These are phyloP conservation scores for Pleomassaria siparia DNA, from an alignment of 2,329 filamentous ascomycete genomes.

Conservation along the genomic window DNA sequence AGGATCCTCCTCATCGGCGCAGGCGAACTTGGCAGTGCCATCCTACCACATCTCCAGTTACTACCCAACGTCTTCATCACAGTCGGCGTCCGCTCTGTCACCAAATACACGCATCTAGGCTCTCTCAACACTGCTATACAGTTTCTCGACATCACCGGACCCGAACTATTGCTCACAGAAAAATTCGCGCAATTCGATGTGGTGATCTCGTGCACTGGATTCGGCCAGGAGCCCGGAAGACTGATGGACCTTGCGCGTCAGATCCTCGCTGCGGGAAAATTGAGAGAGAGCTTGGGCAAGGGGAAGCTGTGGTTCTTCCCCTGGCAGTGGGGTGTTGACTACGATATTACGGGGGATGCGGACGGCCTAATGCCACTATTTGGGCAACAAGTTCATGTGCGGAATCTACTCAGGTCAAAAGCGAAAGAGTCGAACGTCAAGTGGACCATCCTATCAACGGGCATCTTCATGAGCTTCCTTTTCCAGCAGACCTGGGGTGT, in stretches of 20 bases:
- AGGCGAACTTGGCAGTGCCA: slow-evolving; percentile 64
- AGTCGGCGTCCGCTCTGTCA: slow-evolving; percentile 57
- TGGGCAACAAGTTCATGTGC: slow-evolving; percentile 61
- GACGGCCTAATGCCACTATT: slow-evolving; percentile 66
- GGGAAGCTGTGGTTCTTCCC: slow-evolving; percentile 56
- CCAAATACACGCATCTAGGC: slow-evolving; percentile 39
- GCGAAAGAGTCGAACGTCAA: slow-evolving; percentile 40
- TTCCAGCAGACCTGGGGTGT: slow-evolving; percentile 66
- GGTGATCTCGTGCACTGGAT: slow-evolving; percentile 64
- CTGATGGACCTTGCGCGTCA: slow-evolving; percentile 61
- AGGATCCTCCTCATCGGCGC: slow-evolving; percentile 63
- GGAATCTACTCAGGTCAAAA: slow-evolving; percentile 25
- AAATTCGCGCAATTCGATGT: slow-evolving; percentile 51
- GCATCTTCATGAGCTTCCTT: slow-evolving; percentile 70
- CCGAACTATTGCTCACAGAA: slow-evolving; percentile 30
- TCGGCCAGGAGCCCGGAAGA: slow-evolving; percentile 56
- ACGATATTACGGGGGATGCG: slow-evolving; percentile 61
- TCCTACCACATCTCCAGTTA: slow-evolving; percentile 54
- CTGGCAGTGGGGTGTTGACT: slow-evolving; percentile 76
- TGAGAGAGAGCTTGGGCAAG: slow-evolving; percentile 27
- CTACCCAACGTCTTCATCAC: slow-evolving; percentile 53
- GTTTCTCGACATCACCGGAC: slow-evolving; percentile 47
- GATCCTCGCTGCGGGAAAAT: slow-evolving; percentile 53
- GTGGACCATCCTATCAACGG: slow-evolving; percentile 69
- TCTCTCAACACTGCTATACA: slow-evolving; percentile 37